Conservation (phyloP, 139 green algal genomes). For the Chlamydomonas incerta region DNA sequence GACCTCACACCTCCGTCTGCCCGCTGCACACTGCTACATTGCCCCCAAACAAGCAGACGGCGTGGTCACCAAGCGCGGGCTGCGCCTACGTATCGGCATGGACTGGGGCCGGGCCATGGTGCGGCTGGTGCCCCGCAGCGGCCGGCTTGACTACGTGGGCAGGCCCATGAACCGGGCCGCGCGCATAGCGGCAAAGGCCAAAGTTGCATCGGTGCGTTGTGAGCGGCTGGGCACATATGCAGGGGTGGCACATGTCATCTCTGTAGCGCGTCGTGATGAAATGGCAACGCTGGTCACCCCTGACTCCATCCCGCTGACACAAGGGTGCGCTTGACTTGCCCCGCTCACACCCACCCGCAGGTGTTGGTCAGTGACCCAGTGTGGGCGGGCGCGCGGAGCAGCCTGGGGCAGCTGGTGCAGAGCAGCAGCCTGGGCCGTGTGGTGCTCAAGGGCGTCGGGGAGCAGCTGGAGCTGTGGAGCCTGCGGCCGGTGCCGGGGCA, state of each 20-base stretch:
- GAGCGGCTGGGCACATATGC: no score
- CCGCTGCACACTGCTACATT: no score
- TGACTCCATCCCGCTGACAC: no score
- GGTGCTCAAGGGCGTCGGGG: conserved; percentile 25
- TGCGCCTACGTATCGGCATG: conserved; percentile 30
- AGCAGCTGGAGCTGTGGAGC: conserved; percentile 27
- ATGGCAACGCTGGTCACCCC: background rate
- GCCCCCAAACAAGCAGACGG: no score
- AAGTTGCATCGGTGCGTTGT: conserved; percentile 31
- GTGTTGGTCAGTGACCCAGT: conserved; percentile 12
- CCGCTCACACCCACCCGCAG: no score
- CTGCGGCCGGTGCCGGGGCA: no score
- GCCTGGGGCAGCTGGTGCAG: background rate
- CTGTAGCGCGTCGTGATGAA: no score
- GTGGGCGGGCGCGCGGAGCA: background rate
- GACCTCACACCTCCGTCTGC: no score
- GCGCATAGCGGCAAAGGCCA: conserved; percentile 36
- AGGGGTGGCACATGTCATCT: no score
- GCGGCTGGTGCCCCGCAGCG: conserved; percentile 31
- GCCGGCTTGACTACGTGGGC: conserved; percentile 36
- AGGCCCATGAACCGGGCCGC: conserved; percentile 35
- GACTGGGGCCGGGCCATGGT: conserved; percentile 21
- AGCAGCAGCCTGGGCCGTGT: background rate
- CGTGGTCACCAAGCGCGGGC: conserved; percentile 29
- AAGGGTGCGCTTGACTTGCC: no score